These are phyloP conservation scores for Mycena epipterygia DNA, from an alignment of 768 basidiomycete genomes.

Conservation along the genomic window DNA sequence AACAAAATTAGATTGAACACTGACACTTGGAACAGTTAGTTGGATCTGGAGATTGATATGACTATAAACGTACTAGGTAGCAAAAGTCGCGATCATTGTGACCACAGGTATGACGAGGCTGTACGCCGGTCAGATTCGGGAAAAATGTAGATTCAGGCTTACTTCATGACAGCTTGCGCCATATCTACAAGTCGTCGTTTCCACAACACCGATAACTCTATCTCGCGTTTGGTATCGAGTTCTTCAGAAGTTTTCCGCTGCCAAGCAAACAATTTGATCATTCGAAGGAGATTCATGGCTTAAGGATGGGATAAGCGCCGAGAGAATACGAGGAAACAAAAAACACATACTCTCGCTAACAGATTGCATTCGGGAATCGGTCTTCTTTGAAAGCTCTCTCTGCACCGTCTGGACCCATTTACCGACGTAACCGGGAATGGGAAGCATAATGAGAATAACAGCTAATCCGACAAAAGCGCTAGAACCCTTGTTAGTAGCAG, in stretches of 20 bases:
- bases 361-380: constrained; percentile 61
- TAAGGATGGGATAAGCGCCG: constrained; percentile 41
- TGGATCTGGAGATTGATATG: not conserved
- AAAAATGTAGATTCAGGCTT: constrained; percentile 28
- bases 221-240: constrained; percentile 62
- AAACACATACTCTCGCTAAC: constrained; percentile 58
- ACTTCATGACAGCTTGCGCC: constrained; percentile 59
- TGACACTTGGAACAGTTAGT: constrained; percentile 9
- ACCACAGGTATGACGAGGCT: constrained; percentile 72
- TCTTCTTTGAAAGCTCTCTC: constrained; percentile 56
- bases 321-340: constrained; percentile 30
- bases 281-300: constrained; percentile 59
- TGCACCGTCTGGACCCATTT: constrained; percentile 53
- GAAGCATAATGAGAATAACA: constrained; percentile 56
- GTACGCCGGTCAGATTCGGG: not conserved
- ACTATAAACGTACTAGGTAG: constrained; percentile 59
- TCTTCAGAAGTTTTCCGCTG: constrained; percentile 59
- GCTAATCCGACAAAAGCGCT: constrained; percentile 41
- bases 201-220: constrained; percentile 51
- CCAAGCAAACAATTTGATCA: constrained; percentile 70
- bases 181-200: constrained; percentile 40
- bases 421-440: constrained; percentile 59
- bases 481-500: not conserved
- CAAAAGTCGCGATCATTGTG: constrained; percentile 77
- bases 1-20: not conserved